Conservation (phyloP, 106 monocot genomes). For the Posidonia australis region DNA sequence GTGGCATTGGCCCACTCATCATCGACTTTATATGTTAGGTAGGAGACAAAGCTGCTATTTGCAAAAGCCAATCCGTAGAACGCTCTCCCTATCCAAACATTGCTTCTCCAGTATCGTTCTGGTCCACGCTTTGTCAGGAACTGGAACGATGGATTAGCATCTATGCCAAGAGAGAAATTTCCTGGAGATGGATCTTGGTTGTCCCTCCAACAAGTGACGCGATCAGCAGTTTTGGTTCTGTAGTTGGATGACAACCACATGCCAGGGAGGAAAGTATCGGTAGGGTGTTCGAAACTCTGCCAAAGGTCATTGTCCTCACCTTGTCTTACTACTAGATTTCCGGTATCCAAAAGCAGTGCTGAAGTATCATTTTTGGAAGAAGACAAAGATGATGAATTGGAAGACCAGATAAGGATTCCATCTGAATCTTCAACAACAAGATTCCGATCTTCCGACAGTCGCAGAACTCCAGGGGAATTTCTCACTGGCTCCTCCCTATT, state of each 20-base stretch:
- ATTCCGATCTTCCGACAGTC: conserved; percentile 17
- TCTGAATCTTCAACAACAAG: conserved; percentile 18
- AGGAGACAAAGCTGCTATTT: background rate
- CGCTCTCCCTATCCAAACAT: background rate
- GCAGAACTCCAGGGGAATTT: conserved; percentile 11
- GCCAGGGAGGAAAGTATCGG: conserved; percentile 10
- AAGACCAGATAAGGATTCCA: conserved; percentile 23
- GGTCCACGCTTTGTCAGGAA: conserved; percentile 7
- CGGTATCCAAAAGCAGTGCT: conserved; percentile 12
- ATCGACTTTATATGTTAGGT: background rate
- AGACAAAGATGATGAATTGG: background rate
- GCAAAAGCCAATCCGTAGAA: background rate
- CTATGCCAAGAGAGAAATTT: conserved; percentile 11
- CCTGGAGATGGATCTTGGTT: conserved; percentile 17
- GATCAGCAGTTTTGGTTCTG: background rate
- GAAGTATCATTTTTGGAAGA: conserved; percentile 4
- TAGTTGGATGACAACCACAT: conserved; percentile 3
- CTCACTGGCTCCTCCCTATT: conserved; percentile 36
- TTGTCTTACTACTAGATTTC: conserved; percentile 29
- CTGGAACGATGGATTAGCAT: conserved; percentile 1
- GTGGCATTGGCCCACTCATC: background rate
- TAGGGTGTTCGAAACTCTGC: conserved; percentile 22
- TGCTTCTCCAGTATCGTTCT: conserved; percentile 5
- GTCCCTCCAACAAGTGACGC: conserved; percentile 16
- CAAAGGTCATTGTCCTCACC: conserved; percentile 3